phyloP scores from a whole-genome alignment of 768 basidiomycete genomes.

The Leccinum disarticulatum region DNA sequence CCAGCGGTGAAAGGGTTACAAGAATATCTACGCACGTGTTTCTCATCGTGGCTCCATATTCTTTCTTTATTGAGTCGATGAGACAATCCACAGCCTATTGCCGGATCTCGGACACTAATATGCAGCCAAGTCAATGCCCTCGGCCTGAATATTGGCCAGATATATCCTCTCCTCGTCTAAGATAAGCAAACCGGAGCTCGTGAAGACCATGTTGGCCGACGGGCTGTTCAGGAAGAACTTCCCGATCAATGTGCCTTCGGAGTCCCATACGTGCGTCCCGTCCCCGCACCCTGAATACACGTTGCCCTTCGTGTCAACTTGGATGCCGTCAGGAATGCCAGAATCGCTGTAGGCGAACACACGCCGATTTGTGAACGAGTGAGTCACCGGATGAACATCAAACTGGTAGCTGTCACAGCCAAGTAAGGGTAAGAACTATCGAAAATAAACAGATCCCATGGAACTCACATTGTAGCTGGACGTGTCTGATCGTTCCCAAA shows the following conservation, averaged over 20 bases:
- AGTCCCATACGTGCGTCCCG: conserved; percentile 62
- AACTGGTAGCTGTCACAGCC: conserved; percentile 54
- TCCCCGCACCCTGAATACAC: conserved; percentile 71
- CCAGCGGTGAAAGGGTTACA: background rate
- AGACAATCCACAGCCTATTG: background rate
- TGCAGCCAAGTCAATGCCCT: conserved; percentile 23
- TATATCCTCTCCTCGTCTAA: conserved; percentile 40
- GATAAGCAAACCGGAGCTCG: conserved; percentile 40
- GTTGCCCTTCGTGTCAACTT: conserved; percentile 63
- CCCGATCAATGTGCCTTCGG: conserved; percentile 49
- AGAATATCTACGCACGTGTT: background rate
- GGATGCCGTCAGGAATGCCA: conserved; percentile 67
- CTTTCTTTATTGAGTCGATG: background rate
- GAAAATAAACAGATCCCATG: background rate
- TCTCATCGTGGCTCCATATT: background rate
- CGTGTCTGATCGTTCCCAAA: conserved; percentile 53
- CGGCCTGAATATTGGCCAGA: conserved; percentile 37
- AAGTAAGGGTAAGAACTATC: background rate
- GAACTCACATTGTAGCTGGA: conserved; percentile 66
- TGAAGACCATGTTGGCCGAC: conserved; percentile 42
- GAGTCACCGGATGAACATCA: conserved; percentile 58
- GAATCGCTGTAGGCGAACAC: conserved; percentile 68
- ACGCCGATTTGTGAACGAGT: conserved; percentile 57
- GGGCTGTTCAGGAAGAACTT: conserved; percentile 28
- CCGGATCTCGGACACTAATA: conserved; percentile 6